phyloP scores from a whole-genome alignment of 2,329 filamentous ascomycete genomes.

The Ascomycota sp. region DNA sequence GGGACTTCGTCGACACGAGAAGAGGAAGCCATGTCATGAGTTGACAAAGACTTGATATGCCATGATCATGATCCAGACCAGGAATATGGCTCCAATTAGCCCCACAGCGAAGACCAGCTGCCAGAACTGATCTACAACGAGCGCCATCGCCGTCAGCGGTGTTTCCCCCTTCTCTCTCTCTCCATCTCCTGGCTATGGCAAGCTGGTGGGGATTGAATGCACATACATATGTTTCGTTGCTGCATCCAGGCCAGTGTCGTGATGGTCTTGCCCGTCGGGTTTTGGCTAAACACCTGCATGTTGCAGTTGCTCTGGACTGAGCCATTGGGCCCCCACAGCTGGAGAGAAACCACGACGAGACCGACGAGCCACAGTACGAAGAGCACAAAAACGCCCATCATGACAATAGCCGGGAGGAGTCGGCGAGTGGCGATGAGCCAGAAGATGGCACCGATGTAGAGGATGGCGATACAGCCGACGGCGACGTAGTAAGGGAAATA shows the following conservation, averaged over 20 bases:
- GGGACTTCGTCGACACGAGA: too few relatives aligned
- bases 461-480: slow-evolving; percentile 34
- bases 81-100: slow-evolving; percentile 36
- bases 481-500: slow-evolving; percentile 49
- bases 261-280: slow-evolving; percentile 27
- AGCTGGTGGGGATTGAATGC: background rate
- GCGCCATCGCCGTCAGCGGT: background rate
- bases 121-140: slow-evolving; percentile 34
- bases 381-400: slow-evolving; percentile 43
- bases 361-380: slow-evolving; percentile 50
- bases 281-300: slow-evolving; percentile 30
- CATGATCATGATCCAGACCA: slow-evolving; percentile 51
- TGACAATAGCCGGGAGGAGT: slow-evolving; percentile 38
- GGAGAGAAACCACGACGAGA: slow-evolving; percentile 37
- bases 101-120: slow-evolving; percentile 43
- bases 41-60: slow-evolving; percentile 40
- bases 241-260: slow-evolving; percentile 42
- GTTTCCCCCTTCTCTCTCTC: too few relatives aligned
- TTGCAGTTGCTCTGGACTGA: slow-evolving; percentile 40
- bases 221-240: slow-evolving; percentile 42
- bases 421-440: slow-evolving; percentile 40
- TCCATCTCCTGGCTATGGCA: background rate
- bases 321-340: slow-evolving; percentile 41
- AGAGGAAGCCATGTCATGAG: slow-evolving; percentile 10
- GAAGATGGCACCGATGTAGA: slow-evolving; percentile 46